Evolutionary conservation across 2,329 filamentous ascomycete species (phyloP), one percentile per base, ranked within the genome.

Genomic region (Colletotrichum australisinense): DNA sequence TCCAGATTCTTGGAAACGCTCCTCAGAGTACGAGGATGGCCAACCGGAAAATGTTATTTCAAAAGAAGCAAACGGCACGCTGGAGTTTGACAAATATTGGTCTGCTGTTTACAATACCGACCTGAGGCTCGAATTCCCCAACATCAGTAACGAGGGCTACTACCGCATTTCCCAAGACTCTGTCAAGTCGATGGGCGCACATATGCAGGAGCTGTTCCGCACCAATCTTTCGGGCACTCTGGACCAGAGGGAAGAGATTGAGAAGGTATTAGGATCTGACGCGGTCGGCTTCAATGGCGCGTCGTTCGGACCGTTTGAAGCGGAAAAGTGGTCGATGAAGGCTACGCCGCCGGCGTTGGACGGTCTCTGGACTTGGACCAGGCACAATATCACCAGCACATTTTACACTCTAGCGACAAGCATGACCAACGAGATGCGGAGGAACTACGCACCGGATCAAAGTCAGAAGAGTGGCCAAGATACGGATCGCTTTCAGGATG

Each of bases 351-450:
- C 42, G 12, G 55, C 55, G 12, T 22, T 70, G 19, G 9, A 32
- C 11, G n/a, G 30, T 4, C 28, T 65, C 12, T 42, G 63, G 24
- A 12, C 35, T 3, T 52, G 16, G 30, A 32, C 26, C 4, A 22
- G 60, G 22, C 32, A 26, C 26, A 46, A 67, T 56, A 19, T 67
- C 16, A 32, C 26, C 1, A 46, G 55, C 1, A 49, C 42, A 3
- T 67, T 57, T 2, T 6, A 4, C 1, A 38, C 55, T 1, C 8
- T 72, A 3, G 69, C 69, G 1, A 32, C 38, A 1, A 68, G 49
- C 22, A 69, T 72, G 65, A 69, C 65, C 3, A 72, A 72, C 7
- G 69, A 69, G 24, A 69, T 72, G 24, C n/a, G 69, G 26, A 24
- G 58, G 11, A 67, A 60, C 9, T 28, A 30, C 2, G n/a, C n/a